phyloP scores from a whole-genome alignment of 257 asterid species.

The Fraxinus cuspidata region DNA sequence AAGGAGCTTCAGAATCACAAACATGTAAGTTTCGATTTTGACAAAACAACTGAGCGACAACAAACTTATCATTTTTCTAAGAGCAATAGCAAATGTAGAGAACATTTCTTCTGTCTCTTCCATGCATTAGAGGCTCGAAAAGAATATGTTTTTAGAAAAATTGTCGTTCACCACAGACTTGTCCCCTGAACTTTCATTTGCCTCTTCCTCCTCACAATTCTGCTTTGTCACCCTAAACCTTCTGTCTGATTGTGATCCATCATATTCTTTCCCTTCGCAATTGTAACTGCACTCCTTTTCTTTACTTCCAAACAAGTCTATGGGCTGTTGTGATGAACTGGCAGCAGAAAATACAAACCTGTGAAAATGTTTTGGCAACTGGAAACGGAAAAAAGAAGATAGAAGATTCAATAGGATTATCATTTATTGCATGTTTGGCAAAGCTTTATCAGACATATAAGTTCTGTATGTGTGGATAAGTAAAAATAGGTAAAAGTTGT shows the following conservation, averaged over 20 bases:
- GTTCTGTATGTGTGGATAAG: too few relatives aligned
- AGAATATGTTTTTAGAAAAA: constrained; percentile 2
- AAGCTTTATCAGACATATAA: too few relatives aligned
- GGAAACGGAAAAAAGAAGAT: constrained; percentile 16
- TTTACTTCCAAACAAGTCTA: constrained; percentile 41
- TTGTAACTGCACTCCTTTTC: constrained; percentile 53
- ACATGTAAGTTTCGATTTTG: neutral
- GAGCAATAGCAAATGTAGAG: neutral
- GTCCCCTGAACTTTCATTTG: constrained; percentile 44
- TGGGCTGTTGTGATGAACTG: constrained; percentile 40
- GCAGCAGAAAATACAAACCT: constrained; percentile 31
- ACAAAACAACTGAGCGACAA: neutral
- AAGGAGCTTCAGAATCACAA: neutral
- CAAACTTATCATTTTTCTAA: neutral
- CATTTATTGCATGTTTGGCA: neutral
- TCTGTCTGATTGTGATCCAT: constrained; percentile 28
- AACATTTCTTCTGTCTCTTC: neutral
- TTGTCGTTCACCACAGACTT: constrained; percentile 53
- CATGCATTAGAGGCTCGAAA: neutral
- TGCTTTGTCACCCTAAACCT: constrained; percentile 32
- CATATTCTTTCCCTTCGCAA: constrained; percentile 50
- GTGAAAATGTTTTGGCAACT: constrained; percentile 42
- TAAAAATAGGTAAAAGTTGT: too few relatives aligned
- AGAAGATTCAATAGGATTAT: neutral
- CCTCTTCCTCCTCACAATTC: constrained; percentile 42